Base-by-base conservation (phyloP, 1,284 basidiomycete species). In the Ceratobasidium sp. region DNA sequence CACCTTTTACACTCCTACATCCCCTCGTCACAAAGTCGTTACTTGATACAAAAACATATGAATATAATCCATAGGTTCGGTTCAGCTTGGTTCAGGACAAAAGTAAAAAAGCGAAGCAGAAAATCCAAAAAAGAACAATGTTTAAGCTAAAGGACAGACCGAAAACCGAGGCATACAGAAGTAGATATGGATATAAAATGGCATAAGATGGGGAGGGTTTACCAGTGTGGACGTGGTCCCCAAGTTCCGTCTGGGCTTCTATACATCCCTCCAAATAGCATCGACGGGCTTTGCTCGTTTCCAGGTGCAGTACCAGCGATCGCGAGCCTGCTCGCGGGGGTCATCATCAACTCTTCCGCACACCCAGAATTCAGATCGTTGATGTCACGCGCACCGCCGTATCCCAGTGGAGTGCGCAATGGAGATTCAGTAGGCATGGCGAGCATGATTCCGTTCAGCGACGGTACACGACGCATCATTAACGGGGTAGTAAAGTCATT, bases 291-390 rank as follows among this genome's bases (percentile, higher is more conserved):
- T 21, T 64, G 59, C 19, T 64, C 59, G 36, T 52, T 29, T n/a
- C 46, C 33, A 13, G 30, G 25, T 25, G 42, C 16, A 14, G 42
- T 21, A n/a, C 49, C 33, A 9, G 59, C 23, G 16, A 49, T n/a
- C 9, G 47, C 49, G 13, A 64, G 36, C 16, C 59, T 27, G 16
- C 46, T 49, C 23, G 59, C 49, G 6, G 59, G 59, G 33, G 46
- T 64, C 19, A 49, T 49, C 59, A 64, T 64, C 9, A 64, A 36
- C 36, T 64, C 59, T 36, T 64, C 59, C 39, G 59, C 59, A 21
- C 59, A 64, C 11, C 59, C 59, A 13, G 59, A 64, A 16, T 64
- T 64, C 11, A 64, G 59, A 23, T 64, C 59, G 21, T 64, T 64
- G 49, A 64, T 64, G 25, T 64, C 59, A 3, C 59, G 47, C 19